Evolutionary conservation across 495 filamentous ascomycete genomes (phyloP).

Genomic region (Neohortaea acidophila): DNA sequence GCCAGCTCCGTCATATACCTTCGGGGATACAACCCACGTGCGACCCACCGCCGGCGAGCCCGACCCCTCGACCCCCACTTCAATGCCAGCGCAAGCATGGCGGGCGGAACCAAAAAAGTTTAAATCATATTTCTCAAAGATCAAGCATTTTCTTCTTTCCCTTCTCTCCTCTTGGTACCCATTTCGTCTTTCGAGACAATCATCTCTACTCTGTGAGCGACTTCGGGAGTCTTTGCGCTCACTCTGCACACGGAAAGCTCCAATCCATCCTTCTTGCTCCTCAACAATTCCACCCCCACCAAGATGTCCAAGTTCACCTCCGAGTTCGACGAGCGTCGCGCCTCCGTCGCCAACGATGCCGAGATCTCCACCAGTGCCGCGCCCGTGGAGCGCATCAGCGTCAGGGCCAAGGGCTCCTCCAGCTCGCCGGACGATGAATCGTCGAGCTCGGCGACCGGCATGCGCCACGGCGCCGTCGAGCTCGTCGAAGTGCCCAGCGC

Average conservation of each 20-base stretch:
- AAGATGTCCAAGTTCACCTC: slow-evolving; percentile 5
- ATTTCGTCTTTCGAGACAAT: no score
- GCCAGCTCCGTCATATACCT: no score
- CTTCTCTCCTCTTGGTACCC: no score
- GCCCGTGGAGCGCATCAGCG: slow-evolving; percentile 18
- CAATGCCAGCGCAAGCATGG: no score
- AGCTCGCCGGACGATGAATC: slow-evolving; percentile 3
- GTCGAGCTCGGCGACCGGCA: slow-evolving; percentile 18
- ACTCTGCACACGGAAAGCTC: slow-evolving; percentile 22
- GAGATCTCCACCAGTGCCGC: slow-evolving; percentile 9
- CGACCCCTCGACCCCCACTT: no score
- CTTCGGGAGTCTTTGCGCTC: slow-evolving; percentile 31
- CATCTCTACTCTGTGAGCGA: slow-evolving; percentile 27
- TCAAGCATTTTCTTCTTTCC: no score
- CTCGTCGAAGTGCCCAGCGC: slow-evolving; percentile 5
- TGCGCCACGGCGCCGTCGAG: slow-evolving; percentile 20
- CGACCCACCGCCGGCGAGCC: no score
- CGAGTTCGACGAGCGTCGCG: slow-evolving; percentile 3
- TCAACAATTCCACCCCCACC: background rate
- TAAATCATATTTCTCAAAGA: no score
- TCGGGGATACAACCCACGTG: no score
- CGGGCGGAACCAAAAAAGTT: no score
- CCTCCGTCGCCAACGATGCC: slow-evolving; percentile 12
- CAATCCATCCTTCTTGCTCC: slow-evolving; percentile 4
- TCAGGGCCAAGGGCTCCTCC: slow-evolving; percentile 20